These are phyloP conservation scores for Stellera chamaejasme DNA, from an alignment of 345 rosid genomes.

Conservation along the genomic window DNA sequence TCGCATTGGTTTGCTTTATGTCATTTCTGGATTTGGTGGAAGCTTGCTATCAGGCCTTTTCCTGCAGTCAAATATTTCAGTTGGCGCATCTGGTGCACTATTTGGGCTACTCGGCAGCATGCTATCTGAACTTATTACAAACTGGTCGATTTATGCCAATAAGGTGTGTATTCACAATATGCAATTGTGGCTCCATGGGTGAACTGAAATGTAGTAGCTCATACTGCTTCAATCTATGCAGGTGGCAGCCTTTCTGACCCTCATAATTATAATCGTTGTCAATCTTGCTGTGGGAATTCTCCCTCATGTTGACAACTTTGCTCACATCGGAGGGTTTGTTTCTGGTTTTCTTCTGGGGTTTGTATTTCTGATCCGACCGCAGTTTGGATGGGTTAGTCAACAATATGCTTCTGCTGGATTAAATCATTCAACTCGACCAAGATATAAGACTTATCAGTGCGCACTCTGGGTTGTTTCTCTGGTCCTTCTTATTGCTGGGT, in stretches of 20 bases:
- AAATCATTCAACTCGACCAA: conserved; percentile 24
- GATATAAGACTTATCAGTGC: conserved; percentile 67
- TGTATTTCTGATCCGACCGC: conserved; percentile 83
- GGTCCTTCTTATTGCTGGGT: conserved; percentile 59
- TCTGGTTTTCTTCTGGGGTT: conserved; percentile 90
- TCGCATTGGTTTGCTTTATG: conserved; percentile 64
- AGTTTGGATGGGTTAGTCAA: conserved; percentile 69
- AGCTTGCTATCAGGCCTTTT: conserved; percentile 89
- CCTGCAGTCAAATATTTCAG: conserved; percentile 66
- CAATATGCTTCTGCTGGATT: conserved; percentile 32
- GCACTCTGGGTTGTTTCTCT: conserved; percentile 72
- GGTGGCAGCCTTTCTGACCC: conserved; percentile 65
- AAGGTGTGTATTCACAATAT: conserved; percentile 41
- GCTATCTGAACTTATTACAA: conserved; percentile 94
- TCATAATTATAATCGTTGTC: conserved; percentile 51
- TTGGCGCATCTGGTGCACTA: conserved; percentile 98
- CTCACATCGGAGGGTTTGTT: conserved; percentile 90
- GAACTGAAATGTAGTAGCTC: neutral
- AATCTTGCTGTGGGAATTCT: conserved; percentile 91
- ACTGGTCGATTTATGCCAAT: conserved; percentile 87
- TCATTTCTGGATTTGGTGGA: conserved; percentile 93
- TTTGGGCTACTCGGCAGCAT: conserved; percentile 93
- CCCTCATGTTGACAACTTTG: conserved; percentile 97
- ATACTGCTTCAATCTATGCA: conserved; percentile 21
- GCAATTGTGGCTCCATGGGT: conserved; percentile 1